These are phyloP conservation scores for Ogataea pilisensis DNA, from an alignment of 805 yeast species.

Conservation along the genomic window DNA sequence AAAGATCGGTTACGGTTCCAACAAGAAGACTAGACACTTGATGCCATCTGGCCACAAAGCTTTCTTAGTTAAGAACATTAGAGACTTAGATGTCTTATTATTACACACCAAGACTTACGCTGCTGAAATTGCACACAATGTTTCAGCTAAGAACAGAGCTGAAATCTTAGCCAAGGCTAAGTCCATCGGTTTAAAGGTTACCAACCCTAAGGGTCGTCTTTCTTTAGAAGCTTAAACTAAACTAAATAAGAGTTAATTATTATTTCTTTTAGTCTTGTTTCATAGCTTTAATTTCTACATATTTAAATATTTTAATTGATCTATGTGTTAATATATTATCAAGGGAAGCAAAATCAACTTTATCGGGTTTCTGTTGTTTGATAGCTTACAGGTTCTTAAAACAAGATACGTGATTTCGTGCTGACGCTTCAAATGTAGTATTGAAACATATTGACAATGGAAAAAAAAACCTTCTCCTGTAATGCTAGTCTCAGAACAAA, in stretches of 20 bases:
- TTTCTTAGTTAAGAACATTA: slow-evolving; percentile 86
- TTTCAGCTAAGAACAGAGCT: slow-evolving; percentile 98
- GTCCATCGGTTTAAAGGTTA: slow-evolving; percentile 97
- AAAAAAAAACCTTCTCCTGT: too few relatives aligned
- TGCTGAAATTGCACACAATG: slow-evolving; percentile 99
- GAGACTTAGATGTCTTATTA: slow-evolving; percentile 91
- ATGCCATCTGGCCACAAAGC: slow-evolving; percentile 98
- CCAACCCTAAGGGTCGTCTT: slow-evolving; percentile 99
- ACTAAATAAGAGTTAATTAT: slow-evolving; percentile 9
- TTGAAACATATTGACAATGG: too few relatives aligned
- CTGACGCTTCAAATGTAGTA: too few relatives aligned
- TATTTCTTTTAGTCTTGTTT: background rate
- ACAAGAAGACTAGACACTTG: slow-evolving; percentile 97
- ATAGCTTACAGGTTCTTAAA: too few relatives aligned
- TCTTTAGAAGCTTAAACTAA: slow-evolving; percentile 94
- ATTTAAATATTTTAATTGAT: slow-evolving; percentile 13
- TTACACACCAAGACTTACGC: slow-evolving; percentile 98
- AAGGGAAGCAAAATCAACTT: too few relatives aligned
- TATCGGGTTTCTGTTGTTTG: too few relatives aligned
- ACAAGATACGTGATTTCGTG: too few relatives aligned
- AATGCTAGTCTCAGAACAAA: too few relatives aligned
- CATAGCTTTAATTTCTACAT: slow-evolving; percentile 8
- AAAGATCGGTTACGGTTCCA: slow-evolving; percentile 99
- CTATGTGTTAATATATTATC: slow-evolving; percentile 12
- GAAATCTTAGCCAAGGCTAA: slow-evolving; percentile 94